Base-by-base conservation (phyloP, 352 stramenopile genomes). In the Globisporangium acanthophoron region DNA sequence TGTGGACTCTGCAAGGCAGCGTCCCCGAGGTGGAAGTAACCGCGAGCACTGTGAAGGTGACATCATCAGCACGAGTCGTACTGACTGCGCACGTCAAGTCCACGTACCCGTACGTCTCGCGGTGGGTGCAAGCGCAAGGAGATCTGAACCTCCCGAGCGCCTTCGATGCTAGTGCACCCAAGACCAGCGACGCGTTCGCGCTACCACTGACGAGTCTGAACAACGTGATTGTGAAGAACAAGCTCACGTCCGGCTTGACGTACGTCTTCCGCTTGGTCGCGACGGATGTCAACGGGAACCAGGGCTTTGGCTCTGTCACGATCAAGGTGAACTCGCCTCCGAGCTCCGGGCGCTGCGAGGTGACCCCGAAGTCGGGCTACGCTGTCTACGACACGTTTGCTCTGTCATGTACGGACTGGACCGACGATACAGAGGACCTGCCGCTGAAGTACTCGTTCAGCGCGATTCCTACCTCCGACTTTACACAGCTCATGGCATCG, bases 261-360 rank as follows among this genome's bases (percentile, higher is more conserved):
- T 92, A 92, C 58, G 62, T 70, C 3, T 80, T 92, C n/a, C 76
- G 80, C 1, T 67, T 88, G 1, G 54, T 81, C 0, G 82, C 80
- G 0, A 78, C 56, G 0, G 78, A 90, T 20, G 67, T 78, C 33
- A 81, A 73, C 44, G 73, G 71, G 9, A 85, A 80, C 44, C 48
- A 57, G 1, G 82, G 80, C 27, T 92, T 85, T 61, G 76, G 70
- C 0, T 63, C 73, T 0, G 59, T 86, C 2, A 65, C 63, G 3
- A 66, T 92, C 27, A 43, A 65, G 2, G 78, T 92, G 8, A 88
- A 92, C 61, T 65, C 76, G 0, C 80, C 82, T 0, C 82, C 82
- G 13, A 65, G 78, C 9, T 84, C 78, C 1, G 82, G 82, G 0
- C 65, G 54, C 3, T 84, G 89, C 18, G 50, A 46, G 4, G 68